These are phyloP conservation scores for Dalbergia cultrata DNA, from an alignment of 306 rosid genomes.

Conservation along the genomic window DNA sequence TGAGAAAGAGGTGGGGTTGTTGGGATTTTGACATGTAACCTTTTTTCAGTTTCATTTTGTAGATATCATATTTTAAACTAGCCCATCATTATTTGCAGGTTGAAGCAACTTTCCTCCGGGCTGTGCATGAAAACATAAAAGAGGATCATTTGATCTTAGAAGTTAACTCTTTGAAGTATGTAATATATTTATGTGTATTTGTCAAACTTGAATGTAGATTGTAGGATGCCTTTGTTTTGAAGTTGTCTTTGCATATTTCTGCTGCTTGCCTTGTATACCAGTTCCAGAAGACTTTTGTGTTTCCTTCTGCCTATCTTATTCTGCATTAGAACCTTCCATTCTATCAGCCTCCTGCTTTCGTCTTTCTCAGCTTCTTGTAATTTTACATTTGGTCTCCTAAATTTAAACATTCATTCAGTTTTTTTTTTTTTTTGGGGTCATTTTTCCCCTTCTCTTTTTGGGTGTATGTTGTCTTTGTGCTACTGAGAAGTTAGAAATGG, in stretches of 20 bases:
- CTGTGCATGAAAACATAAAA: conserved; percentile 85
- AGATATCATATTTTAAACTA: conserved; percentile 37
- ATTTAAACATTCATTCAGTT: conserved; percentile 9
- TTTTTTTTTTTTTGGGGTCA: too few species aligned
- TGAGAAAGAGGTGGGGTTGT: conserved; percentile 87
- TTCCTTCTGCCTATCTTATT: background rate
- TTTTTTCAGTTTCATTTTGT: conserved; percentile 25
- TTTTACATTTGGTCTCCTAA: background rate
- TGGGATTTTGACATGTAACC: conserved; percentile 33
- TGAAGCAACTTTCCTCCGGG: conserved; percentile 94
- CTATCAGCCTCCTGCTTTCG: background rate
- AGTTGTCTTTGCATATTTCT: background rate
- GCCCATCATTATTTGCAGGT: conserved; percentile 65
- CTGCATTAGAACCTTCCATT: background rate
- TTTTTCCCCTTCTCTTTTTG: background rate
- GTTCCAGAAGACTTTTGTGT: background rate
- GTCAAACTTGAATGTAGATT: conserved; percentile 30
- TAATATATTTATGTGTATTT: conserved; percentile 23
- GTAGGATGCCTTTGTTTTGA: background rate
- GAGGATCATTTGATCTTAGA: conserved; percentile 79
- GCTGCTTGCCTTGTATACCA: background rate
- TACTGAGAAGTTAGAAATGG: conserved; percentile 29
- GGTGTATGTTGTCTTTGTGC: background rate
- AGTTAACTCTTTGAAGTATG: conserved; percentile 88
- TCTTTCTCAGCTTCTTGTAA: background rate